Evolutionary conservation across 345 rosid species (phyloP).

Genomic region (Isatis tinctoria): DNA sequence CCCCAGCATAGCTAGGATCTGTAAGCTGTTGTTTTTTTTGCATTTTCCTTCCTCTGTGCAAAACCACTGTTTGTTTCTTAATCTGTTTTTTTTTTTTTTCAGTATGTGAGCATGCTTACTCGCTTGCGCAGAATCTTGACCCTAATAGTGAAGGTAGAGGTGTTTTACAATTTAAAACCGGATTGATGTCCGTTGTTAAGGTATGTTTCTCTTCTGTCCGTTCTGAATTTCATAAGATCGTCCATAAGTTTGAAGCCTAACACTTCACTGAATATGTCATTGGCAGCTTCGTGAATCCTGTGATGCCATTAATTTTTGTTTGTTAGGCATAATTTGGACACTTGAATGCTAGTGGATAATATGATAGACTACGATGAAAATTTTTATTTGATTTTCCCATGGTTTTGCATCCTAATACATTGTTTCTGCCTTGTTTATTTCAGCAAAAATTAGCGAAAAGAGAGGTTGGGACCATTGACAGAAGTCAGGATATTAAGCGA

Average conservation of each 20-base stretch:
- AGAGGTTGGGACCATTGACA: constrained; percentile 80
- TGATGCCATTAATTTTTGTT: neutral
- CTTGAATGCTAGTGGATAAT: neutral
- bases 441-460: constrained; percentile 98
- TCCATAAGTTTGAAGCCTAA: neutral
- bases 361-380: neutral
- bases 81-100: constrained; percentile 18
- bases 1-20: constrained; percentile 75
- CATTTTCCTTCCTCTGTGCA: neutral
- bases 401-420: neutral
- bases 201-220: constrained; percentile 29
- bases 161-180: constrained; percentile 95
- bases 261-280: constrained; percentile 1
- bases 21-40: constrained; percentile 40
- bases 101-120: constrained; percentile 98
- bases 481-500: constrained; percentile 80
- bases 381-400: neutral
- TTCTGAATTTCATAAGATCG: neutral
- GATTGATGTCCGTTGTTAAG: constrained; percentile 94
- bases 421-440: constrained; percentile 25
- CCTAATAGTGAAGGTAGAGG: constrained; percentile 99
- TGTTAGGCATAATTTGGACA: neutral
- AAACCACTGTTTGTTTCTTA: neutral
- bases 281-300: neutral
- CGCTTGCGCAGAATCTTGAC: constrained; percentile 92